phyloP scores from a whole-genome alignment of 2,329 filamentous ascomycete genomes.

The Pyrenophora teres region DNA sequence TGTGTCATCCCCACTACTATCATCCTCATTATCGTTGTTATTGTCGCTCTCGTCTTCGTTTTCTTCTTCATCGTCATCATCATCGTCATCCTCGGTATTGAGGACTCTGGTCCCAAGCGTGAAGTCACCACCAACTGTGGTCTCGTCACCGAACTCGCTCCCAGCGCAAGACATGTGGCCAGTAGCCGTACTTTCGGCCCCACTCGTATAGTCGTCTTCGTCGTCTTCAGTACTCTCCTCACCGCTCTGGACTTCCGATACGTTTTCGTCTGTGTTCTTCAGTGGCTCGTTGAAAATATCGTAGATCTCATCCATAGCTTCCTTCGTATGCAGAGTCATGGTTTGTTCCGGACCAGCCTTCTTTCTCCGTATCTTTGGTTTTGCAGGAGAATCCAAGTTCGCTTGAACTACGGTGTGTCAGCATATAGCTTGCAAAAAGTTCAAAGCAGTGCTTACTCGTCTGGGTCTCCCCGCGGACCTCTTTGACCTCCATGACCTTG shows the following conservation, averaged over 20 bases:
- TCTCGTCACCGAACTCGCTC: constrained; percentile 70
- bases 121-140: constrained; percentile 58
- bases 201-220: constrained; percentile 72
- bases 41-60: constrained; percentile 5
- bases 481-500: constrained; percentile 71
- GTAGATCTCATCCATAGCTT: constrained; percentile 96
- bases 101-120: constrained; percentile 47
- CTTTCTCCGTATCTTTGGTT: constrained; percentile 72
- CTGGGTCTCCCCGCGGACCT: constrained; percentile 80
- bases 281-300: constrained; percentile 93
- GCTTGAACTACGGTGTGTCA: constrained; percentile 71
- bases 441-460: constrained; percentile 68
- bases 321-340: constrained; percentile 95
- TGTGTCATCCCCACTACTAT: constrained; percentile 44
- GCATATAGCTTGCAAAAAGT: background rate
- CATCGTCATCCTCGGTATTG: constrained; percentile 49
- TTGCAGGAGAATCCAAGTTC: constrained; percentile 87
- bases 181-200: constrained; percentile 80
- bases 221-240: constrained; percentile 71
- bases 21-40: constrained; percentile 10
- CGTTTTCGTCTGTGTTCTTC: constrained; percentile 53
- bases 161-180: constrained; percentile 68
- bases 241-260: constrained; percentile 65
- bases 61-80: background rate
- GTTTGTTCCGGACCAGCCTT: constrained; percentile 81